Evolutionary conservation across 148 eudicot species (phyloP), one percentile per base, ranked within the genome.

Genomic region (Rhododendron simsii): DNA sequence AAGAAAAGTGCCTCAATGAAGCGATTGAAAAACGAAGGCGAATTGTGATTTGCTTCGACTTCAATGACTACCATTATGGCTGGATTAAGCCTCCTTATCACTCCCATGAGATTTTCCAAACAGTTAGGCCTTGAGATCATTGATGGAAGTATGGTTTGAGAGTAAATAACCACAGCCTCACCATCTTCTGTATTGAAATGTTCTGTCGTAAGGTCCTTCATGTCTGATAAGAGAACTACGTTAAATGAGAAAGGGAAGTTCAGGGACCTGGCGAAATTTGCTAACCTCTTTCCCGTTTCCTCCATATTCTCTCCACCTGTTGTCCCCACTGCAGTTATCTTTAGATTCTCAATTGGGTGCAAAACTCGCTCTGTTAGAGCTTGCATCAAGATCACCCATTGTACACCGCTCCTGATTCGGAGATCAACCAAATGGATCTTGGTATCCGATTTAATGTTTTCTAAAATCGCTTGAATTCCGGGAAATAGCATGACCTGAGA

Each of bases 1-100:
- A 53, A 90, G 88, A 91, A 88, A 7, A 91, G 85, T 4, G 91
- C 84, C 44, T 91, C 91, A 0, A 83, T 82, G 87, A 91, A 90
- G 12, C 93, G 87, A 76, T 88, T 90, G 26, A 87, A 86, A 78
- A 91, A 90, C 5, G 87, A 83, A 48, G 93, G 90, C 0, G 93
- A 90, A 57, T 90, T 91, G 20, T 88, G 91, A 55, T 90, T 91
- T 16, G 91, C 91, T 86, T 91, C 93, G 0, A 88, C 81, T 85
- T 91, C 93, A 2, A 53, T 48, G 44, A 91, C 87, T 23, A 90
- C 89, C 76, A 90, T 55, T 23, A 90, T 53, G 2, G 71, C 73
- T 5, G 93, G 93, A 50, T 65, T 87, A 23, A 91, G 51, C 13
- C 12, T 84, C 76, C 83, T 86, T 13, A 87, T 83, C 51, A 81